Percentiles rank a stretch among this genome's conserved stretches.
Evolutionary conservation across 257 asterid species (phyloP).

Genomic region (Leptodermis oblonga): DNA sequence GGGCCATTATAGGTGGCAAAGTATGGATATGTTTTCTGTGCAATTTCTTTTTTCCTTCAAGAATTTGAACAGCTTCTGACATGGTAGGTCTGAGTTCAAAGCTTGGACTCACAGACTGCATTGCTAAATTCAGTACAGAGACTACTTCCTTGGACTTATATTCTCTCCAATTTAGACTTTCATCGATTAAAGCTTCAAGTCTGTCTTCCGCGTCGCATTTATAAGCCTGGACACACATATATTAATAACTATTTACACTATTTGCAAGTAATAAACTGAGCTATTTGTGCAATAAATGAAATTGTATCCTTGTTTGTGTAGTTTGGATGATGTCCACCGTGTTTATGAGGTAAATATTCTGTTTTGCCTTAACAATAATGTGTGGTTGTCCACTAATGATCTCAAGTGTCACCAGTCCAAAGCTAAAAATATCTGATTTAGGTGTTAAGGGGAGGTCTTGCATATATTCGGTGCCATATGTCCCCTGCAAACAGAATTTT

Average conservation of each 20-base stretch:
- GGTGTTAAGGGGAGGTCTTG: background rate
- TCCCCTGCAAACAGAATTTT: background rate
- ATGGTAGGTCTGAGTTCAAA: conserved; percentile 2
- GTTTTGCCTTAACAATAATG: background rate
- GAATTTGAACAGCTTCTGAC: conserved; percentile 1
- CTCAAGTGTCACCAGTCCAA: background rate
- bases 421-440: background rate
- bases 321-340: background rate
- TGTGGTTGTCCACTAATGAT: conserved; percentile 4
- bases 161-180: background rate
- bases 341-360: background rate
- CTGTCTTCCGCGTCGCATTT: background rate
- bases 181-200: background rate
- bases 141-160: background rate
- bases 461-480: conserved; percentile 14
- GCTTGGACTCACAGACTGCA: background rate
- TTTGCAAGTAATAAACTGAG: background rate
- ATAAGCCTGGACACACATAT: background rate
- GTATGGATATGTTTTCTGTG: background rate
- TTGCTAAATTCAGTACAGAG: background rate
- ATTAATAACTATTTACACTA: too few relatives aligned
- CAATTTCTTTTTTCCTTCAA: background rate
- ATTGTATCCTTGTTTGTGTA: too few relatives aligned
- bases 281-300: too few relatives aligned
- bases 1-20: background rate